Evolutionary conservation across 768 basidiomycete species (phyloP).

Genomic region (Kwoniella pini): DNA sequence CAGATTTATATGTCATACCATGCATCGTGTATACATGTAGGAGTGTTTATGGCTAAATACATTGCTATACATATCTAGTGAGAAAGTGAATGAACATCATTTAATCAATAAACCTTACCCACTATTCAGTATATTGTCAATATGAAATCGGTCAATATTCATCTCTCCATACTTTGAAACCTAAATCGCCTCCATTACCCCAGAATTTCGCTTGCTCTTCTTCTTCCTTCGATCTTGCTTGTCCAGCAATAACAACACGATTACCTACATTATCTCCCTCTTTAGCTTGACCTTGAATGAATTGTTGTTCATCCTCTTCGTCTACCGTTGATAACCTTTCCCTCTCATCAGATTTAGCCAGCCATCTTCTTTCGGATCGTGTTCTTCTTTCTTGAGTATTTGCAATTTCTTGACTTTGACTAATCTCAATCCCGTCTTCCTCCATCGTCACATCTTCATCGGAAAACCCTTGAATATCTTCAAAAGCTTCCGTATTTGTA

Average conservation of each 20-base stretch:
- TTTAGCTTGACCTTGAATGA: too few relatives aligned
- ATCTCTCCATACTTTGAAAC: slow-evolving; percentile 39
- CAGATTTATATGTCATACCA: too few relatives aligned
- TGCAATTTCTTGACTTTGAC: neutral
- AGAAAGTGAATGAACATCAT: too few relatives aligned
- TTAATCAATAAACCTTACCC: too few relatives aligned
- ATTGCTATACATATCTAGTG: too few relatives aligned
- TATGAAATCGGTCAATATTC: slow-evolving; percentile 12
- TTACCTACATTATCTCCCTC: too few relatives aligned
- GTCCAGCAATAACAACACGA: too few relatives aligned
- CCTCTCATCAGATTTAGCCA: neutral
- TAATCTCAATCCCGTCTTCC: neutral
- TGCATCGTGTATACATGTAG: slow-evolving; percentile 1
- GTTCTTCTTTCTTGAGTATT: neutral
- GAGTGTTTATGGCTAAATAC: too few relatives aligned
- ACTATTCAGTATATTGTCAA: too few relatives aligned
- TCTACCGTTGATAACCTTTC: slow-evolving; percentile 20
- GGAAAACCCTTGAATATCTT: slow-evolving; percentile 16
- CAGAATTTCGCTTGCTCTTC: slow-evolving; percentile 25
- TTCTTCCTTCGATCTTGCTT: neutral
- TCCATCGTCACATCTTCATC: neutral
- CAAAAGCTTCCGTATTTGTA: neutral
- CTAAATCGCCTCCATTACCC: slow-evolving; percentile 26
- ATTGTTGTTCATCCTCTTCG: slow-evolving; percentile 30
- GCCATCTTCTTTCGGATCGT: neutral